Percentiles rank a stretch among this genome's conserved stretches.
These are phyloP conservation scores for Fraxinus greggii DNA, from an alignment of 305 asterid genomes.

Conservation along the genomic window DNA sequence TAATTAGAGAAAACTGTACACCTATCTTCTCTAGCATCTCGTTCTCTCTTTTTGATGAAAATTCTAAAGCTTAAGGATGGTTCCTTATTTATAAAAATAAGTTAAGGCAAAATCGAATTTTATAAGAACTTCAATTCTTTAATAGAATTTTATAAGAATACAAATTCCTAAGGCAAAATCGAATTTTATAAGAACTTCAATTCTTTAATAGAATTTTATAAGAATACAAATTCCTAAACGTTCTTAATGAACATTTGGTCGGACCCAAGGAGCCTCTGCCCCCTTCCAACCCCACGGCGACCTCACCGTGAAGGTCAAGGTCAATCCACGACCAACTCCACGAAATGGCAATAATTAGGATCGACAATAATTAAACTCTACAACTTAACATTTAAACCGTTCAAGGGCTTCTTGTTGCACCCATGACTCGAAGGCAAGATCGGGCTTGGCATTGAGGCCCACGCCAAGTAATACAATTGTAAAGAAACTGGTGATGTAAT, in stretches of 20 bases:
- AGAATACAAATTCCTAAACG: neutral
- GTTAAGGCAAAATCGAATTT: neutral
- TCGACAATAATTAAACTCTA: no score
- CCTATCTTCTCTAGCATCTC: neutral
- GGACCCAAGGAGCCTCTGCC: no score
- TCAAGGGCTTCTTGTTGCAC: slow-evolving; percentile 75
- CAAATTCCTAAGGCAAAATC: neutral
- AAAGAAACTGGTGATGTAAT: slow-evolving; percentile 68
- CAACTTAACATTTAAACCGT: slow-evolving; percentile 39
- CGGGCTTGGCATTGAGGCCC: slow-evolving; percentile 81
- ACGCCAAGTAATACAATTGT: slow-evolving; percentile 72
- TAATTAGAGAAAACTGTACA: neutral
- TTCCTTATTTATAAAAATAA: neutral
- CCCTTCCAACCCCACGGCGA: no score
- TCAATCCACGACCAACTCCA: no score
- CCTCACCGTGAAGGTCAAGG: no score
- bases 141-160: no score
- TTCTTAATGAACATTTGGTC: neutral
- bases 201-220: neutral
- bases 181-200: neutral
- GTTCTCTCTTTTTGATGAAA: neutral
- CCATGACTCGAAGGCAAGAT: slow-evolving; percentile 79
- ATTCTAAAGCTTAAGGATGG: neutral
- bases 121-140: neutral
- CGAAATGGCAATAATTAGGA: no score